These are phyloP conservation scores for Clavispora vitiphila DNA, from an alignment of 805 yeast species.

Conservation along the genomic window DNA sequence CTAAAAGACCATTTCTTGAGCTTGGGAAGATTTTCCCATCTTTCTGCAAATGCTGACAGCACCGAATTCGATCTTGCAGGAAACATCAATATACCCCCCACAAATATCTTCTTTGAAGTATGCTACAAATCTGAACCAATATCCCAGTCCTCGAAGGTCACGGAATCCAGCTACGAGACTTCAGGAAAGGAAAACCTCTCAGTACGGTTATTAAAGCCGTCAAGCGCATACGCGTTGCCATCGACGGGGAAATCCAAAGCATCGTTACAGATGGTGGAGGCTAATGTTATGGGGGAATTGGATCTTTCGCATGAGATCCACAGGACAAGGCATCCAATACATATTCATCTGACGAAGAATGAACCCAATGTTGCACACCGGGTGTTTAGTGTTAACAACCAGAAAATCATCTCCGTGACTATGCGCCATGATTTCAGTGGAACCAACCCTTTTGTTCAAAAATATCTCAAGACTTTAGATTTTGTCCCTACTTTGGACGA, in stretches of 20 bases:
- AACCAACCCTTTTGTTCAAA: conserved; percentile 54
- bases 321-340: conserved; percentile 13
- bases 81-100: conserved; percentile 20
- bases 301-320: conserved; percentile 27
- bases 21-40: conserved; percentile 7
- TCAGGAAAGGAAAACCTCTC: conserved; percentile 10
- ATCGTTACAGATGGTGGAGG: conserved; percentile 36
- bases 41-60: conserved; percentile 7
- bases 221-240: conserved; percentile 26
- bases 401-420: conserved; percentile 28
- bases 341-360: conserved; percentile 9
- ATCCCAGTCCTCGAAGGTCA: conserved; percentile 14
- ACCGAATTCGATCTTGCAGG: conserved; percentile 15
- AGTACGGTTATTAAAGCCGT: conserved; percentile 12
- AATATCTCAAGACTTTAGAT: conserved; percentile 48
- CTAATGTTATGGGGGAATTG: conserved; percentile 43
- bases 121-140: conserved; percentile 34
- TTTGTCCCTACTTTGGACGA: conserved; percentile 56
- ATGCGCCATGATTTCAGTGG: conserved; percentile 64
- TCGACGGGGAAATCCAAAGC: conserved; percentile 28
- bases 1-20: conserved; percentile 64
- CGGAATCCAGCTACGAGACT: conserved; percentile 16
- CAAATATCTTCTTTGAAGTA: conserved; percentile 35
- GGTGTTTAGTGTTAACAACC: conserved; percentile 27
- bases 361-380: conserved; percentile 23